Evolutionary conservation across 2,329 filamentous ascomycete species (phyloP).

Genomic region (Botryotinia convoluta): DNA sequence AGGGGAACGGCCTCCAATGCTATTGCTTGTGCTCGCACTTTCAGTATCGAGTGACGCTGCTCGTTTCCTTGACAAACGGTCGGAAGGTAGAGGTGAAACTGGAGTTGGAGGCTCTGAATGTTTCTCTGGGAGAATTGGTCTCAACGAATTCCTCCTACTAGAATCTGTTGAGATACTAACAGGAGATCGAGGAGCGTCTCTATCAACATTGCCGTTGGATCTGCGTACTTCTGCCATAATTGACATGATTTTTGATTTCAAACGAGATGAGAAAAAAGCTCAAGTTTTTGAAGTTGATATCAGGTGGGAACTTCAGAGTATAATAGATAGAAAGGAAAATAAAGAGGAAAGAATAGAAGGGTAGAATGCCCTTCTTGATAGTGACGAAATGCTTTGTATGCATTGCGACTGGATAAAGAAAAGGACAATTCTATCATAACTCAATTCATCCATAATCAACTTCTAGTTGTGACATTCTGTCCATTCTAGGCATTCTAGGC

Average conservation of each 20-base stretch:
- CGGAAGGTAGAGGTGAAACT: conserved; percentile 30
- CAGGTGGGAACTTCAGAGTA: conserved; percentile 12
- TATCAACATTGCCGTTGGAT: conserved; percentile 15
- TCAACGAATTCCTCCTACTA: conserved; percentile 32
- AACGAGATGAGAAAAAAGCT: neutral
- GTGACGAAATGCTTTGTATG: conserved; percentile 36
- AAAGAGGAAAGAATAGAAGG: conserved; percentile 25
- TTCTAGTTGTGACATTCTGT: conserved; percentile 35
- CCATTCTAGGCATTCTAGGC: conserved; percentile 31
- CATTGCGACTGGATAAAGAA: conserved; percentile 34
- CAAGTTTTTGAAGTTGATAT: neutral
- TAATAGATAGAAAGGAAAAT: conserved; percentile 21
- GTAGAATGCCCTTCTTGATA: conserved; percentile 38
- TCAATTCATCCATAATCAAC: conserved; percentile 29
- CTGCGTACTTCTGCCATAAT: conserved; percentile 24
- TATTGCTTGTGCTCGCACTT: conserved; percentile 27
- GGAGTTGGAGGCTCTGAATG: conserved; percentile 29
- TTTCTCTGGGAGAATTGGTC: conserved; percentile 30
- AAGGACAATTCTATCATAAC: conserved; percentile 38
- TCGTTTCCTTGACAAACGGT: conserved; percentile 37
- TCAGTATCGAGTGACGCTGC: conserved; percentile 36
- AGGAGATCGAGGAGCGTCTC: conserved; percentile 31
- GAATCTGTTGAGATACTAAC: conserved; percentile 35
- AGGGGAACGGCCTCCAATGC: conserved; percentile 22
- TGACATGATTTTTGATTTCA: conserved; percentile 29